These are phyloP conservation scores for Nadsonia commutata DNA, from an alignment of 1,139 yeast genomes.

Conservation along the genomic window DNA sequence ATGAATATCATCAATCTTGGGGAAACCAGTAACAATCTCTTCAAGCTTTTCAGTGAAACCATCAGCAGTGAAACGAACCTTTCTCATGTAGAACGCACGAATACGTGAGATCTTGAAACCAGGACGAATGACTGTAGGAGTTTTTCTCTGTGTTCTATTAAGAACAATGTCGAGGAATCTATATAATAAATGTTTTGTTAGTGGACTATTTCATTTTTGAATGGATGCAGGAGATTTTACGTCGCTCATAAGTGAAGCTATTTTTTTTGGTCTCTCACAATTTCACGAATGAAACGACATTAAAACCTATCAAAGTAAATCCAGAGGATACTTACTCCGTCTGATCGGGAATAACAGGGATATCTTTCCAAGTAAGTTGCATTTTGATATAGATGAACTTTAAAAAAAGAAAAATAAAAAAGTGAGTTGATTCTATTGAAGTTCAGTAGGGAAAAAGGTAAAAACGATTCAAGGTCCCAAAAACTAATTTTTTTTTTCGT, in stretches of 20 bases:
- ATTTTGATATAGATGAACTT: constrained; percentile 25
- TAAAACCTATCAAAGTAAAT: neutral
- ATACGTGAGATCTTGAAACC: constrained; percentile 95
- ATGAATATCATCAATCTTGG: constrained; percentile 92
- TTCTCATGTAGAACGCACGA: constrained; percentile 96
- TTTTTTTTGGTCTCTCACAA: too few relatives aligned
- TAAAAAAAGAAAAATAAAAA: constrained; percentile 6
- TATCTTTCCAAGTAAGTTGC: constrained; percentile 98
- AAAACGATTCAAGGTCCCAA: neutral
- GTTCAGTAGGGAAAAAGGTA: neutral
- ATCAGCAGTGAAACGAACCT: constrained; percentile 88
- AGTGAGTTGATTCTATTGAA: neutral
- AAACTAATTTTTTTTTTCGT: neutral
- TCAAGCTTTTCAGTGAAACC: constrained; percentile 88
- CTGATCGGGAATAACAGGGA: constrained; percentile 84
- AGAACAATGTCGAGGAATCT: constrained; percentile 81
- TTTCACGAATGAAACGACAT: too few relatives aligned
- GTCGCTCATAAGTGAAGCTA: too few relatives aligned
- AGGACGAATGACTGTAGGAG: constrained; percentile 94
- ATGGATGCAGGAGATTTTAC: too few relatives aligned
- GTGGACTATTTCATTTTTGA: too few relatives aligned
- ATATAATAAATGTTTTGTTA: too few relatives aligned
- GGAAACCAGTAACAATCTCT: constrained; percentile 77
- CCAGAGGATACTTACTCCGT: constrained; percentile 34
- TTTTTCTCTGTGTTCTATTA: constrained; percentile 94